Evolutionary conservation across 2,329 filamentous ascomycete genomes (phyloP).

Genomic region (Nigrospora sphaerica): DNA sequence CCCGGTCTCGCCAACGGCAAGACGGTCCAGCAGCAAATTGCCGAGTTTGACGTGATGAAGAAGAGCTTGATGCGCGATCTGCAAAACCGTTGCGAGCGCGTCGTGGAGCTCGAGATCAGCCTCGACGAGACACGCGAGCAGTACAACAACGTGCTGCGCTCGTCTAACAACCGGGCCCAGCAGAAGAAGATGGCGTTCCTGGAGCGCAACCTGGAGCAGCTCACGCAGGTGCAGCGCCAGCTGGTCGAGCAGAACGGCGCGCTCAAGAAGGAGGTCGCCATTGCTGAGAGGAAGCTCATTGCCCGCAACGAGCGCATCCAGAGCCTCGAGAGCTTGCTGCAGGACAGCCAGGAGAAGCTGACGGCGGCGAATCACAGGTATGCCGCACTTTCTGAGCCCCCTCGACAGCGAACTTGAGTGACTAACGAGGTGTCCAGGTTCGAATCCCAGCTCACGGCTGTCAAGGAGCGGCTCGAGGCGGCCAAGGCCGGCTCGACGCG

Average conservation of each 20-base stretch:
- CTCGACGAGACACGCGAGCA: constrained; percentile 96
- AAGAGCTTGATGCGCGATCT: constrained; percentile 98
- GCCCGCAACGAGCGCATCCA: constrained; percentile 95
- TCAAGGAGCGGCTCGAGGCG: constrained; percentile 95
- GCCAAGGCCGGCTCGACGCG: constrained; percentile 89
- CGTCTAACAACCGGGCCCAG: constrained; percentile 95
- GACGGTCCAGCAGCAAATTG: constrained; percentile 94
- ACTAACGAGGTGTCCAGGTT: constrained; percentile 56
- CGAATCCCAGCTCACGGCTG: constrained; percentile 90
- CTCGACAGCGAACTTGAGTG: not conserved
- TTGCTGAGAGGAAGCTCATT: constrained; percentile 94
- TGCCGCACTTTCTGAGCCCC: constrained; percentile 23
- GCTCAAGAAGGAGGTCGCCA: constrained; percentile 98
- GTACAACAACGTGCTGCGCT: constrained; percentile 96
- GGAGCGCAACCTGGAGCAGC: constrained; percentile 93
- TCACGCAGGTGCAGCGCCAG: constrained; percentile 95
- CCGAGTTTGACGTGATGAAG: constrained; percentile 99
- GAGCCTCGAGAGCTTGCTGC: constrained; percentile 82
- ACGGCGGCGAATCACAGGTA: constrained; percentile 97
- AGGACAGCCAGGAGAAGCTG: constrained; percentile 97
- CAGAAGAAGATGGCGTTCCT: constrained; percentile 99
- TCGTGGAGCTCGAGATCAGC: constrained; percentile 96
- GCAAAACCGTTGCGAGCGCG: constrained; percentile 95
- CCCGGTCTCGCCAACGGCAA: constrained; percentile 71
- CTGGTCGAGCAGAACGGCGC: constrained; percentile 96